Conservation (phyloP, 2,329 filamentous ascomycete genomes). For the Ascochyta koolunga region DNA sequence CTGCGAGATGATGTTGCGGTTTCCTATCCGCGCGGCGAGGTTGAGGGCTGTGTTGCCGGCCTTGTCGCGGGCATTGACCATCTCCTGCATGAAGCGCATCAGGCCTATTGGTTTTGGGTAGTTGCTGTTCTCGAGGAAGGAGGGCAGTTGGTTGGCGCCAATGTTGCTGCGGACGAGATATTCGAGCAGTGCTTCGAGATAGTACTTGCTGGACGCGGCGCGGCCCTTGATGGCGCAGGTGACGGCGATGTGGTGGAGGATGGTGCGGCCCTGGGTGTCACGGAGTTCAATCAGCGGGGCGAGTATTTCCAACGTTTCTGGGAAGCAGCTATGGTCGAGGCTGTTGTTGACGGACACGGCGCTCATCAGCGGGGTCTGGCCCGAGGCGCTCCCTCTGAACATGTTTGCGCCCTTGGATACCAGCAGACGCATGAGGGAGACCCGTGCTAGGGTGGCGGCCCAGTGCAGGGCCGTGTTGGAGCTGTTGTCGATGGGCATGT, state of each 20-base stretch:
- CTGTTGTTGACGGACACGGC: constrained; percentile 94
- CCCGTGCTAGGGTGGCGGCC: constrained; percentile 90
- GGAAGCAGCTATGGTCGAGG: constrained; percentile 87
- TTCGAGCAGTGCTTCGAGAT: constrained; percentile 90
- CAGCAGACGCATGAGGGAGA: constrained; percentile 79
- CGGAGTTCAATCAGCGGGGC: constrained; percentile 89
- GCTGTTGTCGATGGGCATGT: constrained; percentile 88
- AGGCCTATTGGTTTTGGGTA: constrained; percentile 75
- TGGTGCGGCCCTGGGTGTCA: constrained; percentile 87
- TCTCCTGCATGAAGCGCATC: constrained; percentile 93
- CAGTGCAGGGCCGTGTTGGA: constrained; percentile 92
- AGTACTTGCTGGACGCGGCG: constrained; percentile 90
- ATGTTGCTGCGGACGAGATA: constrained; percentile 82
- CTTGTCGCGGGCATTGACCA: constrained; percentile 94
- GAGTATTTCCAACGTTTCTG: constrained; percentile 85
- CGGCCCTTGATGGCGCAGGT: constrained; percentile 95
- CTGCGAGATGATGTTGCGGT: constrained; percentile 94
- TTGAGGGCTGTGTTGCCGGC: constrained; percentile 94
- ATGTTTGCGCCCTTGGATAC: constrained; percentile 86
- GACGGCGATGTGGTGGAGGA: constrained; percentile 94
- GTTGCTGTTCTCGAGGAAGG: constrained; percentile 60
- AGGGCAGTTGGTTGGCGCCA: constrained; percentile 37
- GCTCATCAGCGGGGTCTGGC: constrained; percentile 91
- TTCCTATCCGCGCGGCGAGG: constrained; percentile 89
- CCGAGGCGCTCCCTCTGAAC: constrained; percentile 83